Evolutionary conservation across 1,284 basidiomycete species (phyloP).

Genomic region (Tilletia walkeri): DNA sequence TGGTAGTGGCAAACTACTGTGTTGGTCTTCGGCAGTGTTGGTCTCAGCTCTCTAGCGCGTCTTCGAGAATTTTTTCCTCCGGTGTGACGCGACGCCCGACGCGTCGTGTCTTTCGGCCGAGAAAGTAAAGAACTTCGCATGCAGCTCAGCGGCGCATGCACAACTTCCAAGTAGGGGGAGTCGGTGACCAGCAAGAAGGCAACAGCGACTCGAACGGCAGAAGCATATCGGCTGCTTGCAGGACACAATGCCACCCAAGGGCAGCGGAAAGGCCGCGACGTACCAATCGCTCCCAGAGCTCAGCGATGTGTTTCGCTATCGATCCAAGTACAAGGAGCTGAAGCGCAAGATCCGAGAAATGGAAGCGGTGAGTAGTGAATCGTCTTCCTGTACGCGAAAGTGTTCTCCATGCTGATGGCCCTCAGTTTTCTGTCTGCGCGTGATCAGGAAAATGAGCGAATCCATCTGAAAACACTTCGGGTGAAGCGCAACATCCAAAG

Average conservation of each 20-base stretch:
- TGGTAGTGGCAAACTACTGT: too few relatives aligned
- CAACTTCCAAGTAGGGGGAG: too few relatives aligned
- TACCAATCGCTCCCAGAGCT: constrained; percentile 1
- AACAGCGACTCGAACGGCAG: neutral
- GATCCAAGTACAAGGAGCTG: constrained; percentile 82
- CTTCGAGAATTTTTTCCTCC: too few relatives aligned
- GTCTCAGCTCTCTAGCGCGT: too few relatives aligned
- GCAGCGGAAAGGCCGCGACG: constrained; percentile 1
- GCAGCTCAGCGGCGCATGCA: too few relatives aligned
- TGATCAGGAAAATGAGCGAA: constrained; percentile 75
- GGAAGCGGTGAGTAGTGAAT: constrained; percentile 59
- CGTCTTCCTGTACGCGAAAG: neutral
- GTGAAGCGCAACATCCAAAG: constrained; percentile 78
- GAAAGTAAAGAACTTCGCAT: too few relatives aligned
- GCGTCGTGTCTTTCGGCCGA: too few relatives aligned
- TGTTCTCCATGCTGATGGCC: neutral
- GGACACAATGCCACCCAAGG: constrained; percentile 13
- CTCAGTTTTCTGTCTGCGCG: constrained; percentile 33
- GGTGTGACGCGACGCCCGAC: too few relatives aligned
- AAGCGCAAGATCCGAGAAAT: constrained; percentile 85
- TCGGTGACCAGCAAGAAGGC: too few relatives aligned
- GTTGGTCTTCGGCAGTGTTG: too few relatives aligned
- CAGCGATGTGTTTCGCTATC: constrained; percentile 78
- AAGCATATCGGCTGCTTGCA: neutral
- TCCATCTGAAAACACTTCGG: constrained; percentile 74